phyloP scores from a whole-genome alignment of 495 filamentous ascomycete species.

The Neurospora sp. region DNA sequence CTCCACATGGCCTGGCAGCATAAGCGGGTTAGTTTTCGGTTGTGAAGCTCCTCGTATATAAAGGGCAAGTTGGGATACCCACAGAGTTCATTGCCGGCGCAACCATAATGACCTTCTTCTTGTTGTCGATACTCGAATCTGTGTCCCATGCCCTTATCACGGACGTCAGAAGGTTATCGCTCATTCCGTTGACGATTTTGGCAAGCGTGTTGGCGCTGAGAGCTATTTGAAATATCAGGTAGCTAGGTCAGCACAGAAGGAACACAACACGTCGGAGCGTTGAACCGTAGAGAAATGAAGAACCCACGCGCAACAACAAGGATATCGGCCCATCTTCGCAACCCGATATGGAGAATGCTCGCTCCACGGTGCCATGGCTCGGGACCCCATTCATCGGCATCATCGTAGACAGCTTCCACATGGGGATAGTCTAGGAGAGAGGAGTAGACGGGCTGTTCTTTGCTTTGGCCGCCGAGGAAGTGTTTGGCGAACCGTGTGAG shows the following conservation, averaged over 20 bases:
- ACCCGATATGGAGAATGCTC: conserved; percentile 75
- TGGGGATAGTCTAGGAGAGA: conserved; percentile 37
- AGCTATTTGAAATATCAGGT: conserved; percentile 3
- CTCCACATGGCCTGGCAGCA: conserved; percentile 58
- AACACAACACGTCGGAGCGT: not conserved
- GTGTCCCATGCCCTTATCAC: conserved; percentile 88
- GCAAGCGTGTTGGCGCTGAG: conserved; percentile 64
- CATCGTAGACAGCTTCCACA: conserved; percentile 63
- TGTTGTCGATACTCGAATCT: conserved; percentile 46
- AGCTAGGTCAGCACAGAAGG: not conserved
- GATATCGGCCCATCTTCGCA: conserved; percentile 55
- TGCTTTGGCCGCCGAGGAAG: conserved; percentile 59
- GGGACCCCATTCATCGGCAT: conserved; percentile 69
- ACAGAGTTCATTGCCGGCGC: conserved; percentile 36
- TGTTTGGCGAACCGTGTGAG: conserved; percentile 58
- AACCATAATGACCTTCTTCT: conserved; percentile 49
- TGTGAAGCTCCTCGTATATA: not conserved
- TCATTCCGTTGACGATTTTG: conserved; percentile 37
- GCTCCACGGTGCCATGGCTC: conserved; percentile 58
- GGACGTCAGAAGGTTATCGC: conserved; percentile 39
- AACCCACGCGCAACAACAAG: conserved; percentile 60
- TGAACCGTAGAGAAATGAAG: not conserved
- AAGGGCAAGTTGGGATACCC: too few relatives aligned
- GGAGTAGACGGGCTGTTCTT: conserved; percentile 55
- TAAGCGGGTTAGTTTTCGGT: not conserved